Evolutionary conservation across 768 basidiomycete species (phyloP).

Genomic region (Collybiopsis confluens): DNA sequence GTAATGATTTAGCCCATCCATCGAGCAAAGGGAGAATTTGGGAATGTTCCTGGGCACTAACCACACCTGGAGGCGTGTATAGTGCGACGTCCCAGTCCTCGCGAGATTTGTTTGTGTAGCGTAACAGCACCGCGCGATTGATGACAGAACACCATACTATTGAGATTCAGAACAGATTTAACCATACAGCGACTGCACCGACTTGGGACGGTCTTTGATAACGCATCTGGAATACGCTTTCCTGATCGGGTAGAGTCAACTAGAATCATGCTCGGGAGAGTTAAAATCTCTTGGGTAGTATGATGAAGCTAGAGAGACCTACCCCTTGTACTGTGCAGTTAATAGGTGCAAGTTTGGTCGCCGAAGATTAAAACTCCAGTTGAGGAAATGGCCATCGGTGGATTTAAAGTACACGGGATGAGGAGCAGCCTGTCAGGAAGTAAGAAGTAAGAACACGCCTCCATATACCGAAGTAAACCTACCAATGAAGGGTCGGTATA

Average conservation of each 20-base stretch:
- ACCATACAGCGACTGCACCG: not conserved
- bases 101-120: slow-evolving; percentile 21
- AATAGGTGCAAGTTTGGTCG: slow-evolving; percentile 83
- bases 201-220: slow-evolving; percentile 86
- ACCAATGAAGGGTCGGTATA: slow-evolving; percentile 74
- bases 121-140: slow-evolving; percentile 55
- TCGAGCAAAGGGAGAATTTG: slow-evolving; percentile 70
- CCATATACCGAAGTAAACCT: slow-evolving; percentile 14
- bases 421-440: slow-evolving; percentile 23
- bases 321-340: slow-evolving; percentile 58
- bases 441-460: not conserved
- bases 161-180: too few relatives aligned
- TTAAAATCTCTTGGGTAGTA: slow-evolving; percentile 2
- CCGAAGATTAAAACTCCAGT: slow-evolving; percentile 83
- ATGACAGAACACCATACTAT: slow-evolving; percentile 84
- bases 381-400: slow-evolving; percentile 80
- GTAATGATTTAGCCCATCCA: slow-evolving; percentile 64
- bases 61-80: slow-evolving; percentile 66
- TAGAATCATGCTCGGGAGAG: slow-evolving; percentile 59
- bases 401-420: slow-evolving; percentile 84
- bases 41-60: slow-evolving; percentile 71
- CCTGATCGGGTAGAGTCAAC: slow-evolving; percentile 93
- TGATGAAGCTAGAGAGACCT: slow-evolving; percentile 15
- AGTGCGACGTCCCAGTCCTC: slow-evolving; percentile 51
- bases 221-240: slow-evolving; percentile 90